Base-by-base conservation (phyloP, 306 rosid genomes). In the Abrus pulchellus region DNA sequence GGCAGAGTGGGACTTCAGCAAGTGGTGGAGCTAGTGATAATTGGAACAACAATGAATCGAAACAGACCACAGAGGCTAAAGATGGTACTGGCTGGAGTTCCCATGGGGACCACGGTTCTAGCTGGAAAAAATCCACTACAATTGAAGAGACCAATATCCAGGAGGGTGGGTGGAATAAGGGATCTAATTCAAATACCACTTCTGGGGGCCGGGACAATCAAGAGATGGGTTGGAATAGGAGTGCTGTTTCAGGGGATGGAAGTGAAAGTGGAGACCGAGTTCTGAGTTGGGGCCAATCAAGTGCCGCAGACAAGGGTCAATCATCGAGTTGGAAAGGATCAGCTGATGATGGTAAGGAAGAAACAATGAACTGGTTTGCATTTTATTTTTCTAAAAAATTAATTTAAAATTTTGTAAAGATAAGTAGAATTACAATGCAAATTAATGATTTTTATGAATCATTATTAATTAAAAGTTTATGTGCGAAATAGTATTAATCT, bases 241-340 rank as follows among this genome's bases (percentile, higher is more conserved):
- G 27, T 53, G 41, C 61, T 61, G 44, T 74, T 75, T 75, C 77
- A 47, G 79, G 54, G 38, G 20, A 54, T 54, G 29, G 41, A 32
- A 34, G 48, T 27, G 49, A 28, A 72, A 80, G 70, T 27, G 79
- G 70, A 50, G 80, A 55, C n/a, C 47, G 32, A 45, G 74, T 27
- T 9, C 47, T 7, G 27, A 49, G 54, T 7, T 75, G 86, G 86
- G 70, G 74, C 44, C 80, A 79, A 75, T 72, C 90, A 44, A 67
- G 59, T 80, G 80, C 74, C 68, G 70, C 82, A 61, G 87, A 77
- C 5, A 73, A 71, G 53, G 85, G 78, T 65, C 90, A 77, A 52
- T 63, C 91, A 54, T 79, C 88, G 32, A 60, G 78, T 68, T 86
- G 82, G 88, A 84, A 78, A 66, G 77, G 43, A 20, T 49, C 89